phyloP scores from a whole-genome alignment of 1,139 yeast genomes.

The Kodamaea ohmeri region DNA sequence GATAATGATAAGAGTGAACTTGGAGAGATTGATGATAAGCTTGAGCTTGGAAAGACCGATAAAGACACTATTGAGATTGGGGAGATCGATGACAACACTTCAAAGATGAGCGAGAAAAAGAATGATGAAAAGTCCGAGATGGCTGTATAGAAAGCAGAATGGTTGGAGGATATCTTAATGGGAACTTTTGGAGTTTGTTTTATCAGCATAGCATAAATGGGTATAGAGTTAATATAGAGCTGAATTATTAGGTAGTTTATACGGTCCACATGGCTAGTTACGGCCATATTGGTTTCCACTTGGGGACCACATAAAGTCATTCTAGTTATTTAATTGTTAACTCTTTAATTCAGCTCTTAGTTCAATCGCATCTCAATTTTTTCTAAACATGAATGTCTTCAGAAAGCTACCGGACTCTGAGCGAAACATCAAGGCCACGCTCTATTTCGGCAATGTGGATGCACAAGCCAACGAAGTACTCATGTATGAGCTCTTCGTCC shows the following conservation, averaged over 20 bases:
- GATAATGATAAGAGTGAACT: not conserved
- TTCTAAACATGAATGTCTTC: constrained; percentile 16
- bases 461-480: constrained; percentile 64
- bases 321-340: too few species aligned
- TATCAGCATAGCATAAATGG: too few species aligned
- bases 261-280: too few species aligned
- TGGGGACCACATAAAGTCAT: too few species aligned
- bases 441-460: constrained; percentile 85
- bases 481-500: constrained; percentile 79
- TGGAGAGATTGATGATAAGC: not conserved
- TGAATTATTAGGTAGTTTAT: too few species aligned
- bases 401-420: constrained; percentile 40
- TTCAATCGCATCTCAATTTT: not conserved
- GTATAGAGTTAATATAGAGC: too few species aligned
- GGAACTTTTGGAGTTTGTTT: too few species aligned
- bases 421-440: constrained; percentile 61
- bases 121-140: too few species aligned
- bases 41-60: not conserved
- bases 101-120: not conserved
- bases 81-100: not conserved
- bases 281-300: too few species aligned
- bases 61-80: not conserved
- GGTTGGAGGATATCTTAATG: too few species aligned
- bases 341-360: not conserved
- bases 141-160: too few species aligned